Conservation (phyloP, 73 alveolate genomes). For the Paramecium sexaurelia region DNA sequence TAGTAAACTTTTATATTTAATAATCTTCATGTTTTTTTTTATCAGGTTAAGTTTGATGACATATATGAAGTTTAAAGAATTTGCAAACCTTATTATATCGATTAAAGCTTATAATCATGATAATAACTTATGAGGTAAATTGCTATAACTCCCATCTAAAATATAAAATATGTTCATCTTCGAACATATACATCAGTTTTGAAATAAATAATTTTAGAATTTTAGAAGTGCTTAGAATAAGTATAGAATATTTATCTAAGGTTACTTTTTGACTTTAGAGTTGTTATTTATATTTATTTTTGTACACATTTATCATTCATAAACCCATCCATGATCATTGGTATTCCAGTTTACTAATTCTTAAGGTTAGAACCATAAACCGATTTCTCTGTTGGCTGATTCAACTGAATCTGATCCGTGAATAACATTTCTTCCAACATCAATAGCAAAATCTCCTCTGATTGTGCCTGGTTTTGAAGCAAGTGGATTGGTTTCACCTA, state of each 20-base stretch:
- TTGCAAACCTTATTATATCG: no score
- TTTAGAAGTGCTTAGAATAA: not conserved
- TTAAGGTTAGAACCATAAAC: slow-evolving; percentile 95
- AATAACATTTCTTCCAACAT: slow-evolving; percentile 95
- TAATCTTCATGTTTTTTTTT: no score
- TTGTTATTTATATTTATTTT: not conserved
- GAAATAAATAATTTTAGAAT: not conserved
- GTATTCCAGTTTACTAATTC: slow-evolving; percentile 86
- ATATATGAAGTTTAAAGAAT: no score
- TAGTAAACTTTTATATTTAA: no score
- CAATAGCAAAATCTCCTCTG: slow-evolving; percentile 98
- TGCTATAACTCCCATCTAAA: no score
- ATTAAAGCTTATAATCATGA: no score
- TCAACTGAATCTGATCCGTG: slow-evolving; percentile 98
- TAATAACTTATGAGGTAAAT: no score
- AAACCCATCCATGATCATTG: slow-evolving; percentile 92
- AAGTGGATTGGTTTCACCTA: slow-evolving; percentile 97
- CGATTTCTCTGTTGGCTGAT: slow-evolving; percentile 94
- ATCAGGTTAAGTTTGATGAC: no score
- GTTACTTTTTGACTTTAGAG: not conserved
- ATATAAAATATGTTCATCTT: no score
- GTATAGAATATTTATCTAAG: not conserved
- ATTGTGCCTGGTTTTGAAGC: slow-evolving; percentile 98
- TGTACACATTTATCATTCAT: slow-evolving; percentile 78
- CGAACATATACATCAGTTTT: no score